phyloP scores from a whole-genome alignment of 768 basidiomycete genomes.

The Mycena galericulata region DNA sequence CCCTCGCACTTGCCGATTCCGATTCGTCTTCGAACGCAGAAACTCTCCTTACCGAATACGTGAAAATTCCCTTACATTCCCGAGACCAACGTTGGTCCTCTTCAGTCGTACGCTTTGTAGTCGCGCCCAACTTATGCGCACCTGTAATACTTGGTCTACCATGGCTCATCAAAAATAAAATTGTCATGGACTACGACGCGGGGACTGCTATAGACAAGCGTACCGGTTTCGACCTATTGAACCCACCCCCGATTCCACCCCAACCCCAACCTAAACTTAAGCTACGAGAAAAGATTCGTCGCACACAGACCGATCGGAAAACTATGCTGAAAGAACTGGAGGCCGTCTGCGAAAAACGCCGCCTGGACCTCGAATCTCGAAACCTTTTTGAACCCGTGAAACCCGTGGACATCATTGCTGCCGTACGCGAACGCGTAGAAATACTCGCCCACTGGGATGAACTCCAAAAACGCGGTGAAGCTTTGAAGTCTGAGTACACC shows the following conservation, averaged over 20 bases:
- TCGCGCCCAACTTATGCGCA: not conserved
- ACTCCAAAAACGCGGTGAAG: no score
- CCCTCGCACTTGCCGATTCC: not conserved
- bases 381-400: not conserved
- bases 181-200: not conserved
- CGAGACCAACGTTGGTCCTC: not conserved
- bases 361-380: not conserved
- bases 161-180: not conserved
- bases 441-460: not conserved
- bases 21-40: not conserved
- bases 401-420: not conserved
- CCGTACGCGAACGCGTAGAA: not conserved
- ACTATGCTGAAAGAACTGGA: not conserved
- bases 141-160: not conserved
- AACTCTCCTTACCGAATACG: not conserved
- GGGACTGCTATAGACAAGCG: not conserved
- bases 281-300: not conserved
- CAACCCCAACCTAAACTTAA: not conserved
- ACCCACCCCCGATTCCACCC: not conserved
- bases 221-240: not conserved
- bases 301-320: not conserved
- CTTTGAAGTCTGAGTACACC: not conserved
- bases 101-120: not conserved
- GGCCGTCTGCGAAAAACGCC: not conserved
- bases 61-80: not conserved